Base-by-base conservation (phyloP, 2,329 filamentous ascomycete genomes). In the Biscogniauxia sp. region DNA sequence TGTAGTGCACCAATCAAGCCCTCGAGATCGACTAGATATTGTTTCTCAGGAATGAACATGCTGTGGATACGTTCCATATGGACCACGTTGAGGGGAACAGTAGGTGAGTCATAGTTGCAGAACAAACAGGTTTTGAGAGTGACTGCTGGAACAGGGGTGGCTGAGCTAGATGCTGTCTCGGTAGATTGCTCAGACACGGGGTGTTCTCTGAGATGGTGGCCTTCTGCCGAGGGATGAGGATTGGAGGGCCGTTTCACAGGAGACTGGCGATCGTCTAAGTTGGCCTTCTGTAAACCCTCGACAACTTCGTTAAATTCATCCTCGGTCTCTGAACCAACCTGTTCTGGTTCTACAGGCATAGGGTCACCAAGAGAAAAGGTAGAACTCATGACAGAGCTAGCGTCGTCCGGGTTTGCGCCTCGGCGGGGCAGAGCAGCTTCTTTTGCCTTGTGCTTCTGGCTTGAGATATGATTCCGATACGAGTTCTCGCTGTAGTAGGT, bases 401-500 rank as follows among this genome's bases (percentile, higher is more conserved):
- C 85, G 71, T 93, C 90, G 65, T 85, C 83, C 55, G 79, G 76
- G 20, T 77, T 78, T 57, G 72, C 73, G 28, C 73, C 68, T 56
- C 75, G 75, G 37, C 74, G 72, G 23, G 75, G 74, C 53, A 77
- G 70, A 51, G 81, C 80, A 32, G 84, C 81, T 60, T 89, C 82
- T 68, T 88, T 88, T 59, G 85, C 80, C 76, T 88, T 92, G 77
- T 99, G 95, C 77, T 97, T 97, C 69, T 92, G 88, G 78, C 93
- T 97, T 61, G 88, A 88, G 59, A 98, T 76, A 73, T 99, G 95
- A 77, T 98, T 99, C 73, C 89, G 87, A 77, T 90, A 98, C 37
- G 95, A 94, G 78, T 97, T 97, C 73, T 97, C 92, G 78, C 93
- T 98, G 80, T 89, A 98, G 77, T 96, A 99, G 15, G 90, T 93